These are phyloP conservation scores for Platanthera zijinensis DNA, from an alignment of 106 monocot species.

Conservation along the genomic window DNA sequence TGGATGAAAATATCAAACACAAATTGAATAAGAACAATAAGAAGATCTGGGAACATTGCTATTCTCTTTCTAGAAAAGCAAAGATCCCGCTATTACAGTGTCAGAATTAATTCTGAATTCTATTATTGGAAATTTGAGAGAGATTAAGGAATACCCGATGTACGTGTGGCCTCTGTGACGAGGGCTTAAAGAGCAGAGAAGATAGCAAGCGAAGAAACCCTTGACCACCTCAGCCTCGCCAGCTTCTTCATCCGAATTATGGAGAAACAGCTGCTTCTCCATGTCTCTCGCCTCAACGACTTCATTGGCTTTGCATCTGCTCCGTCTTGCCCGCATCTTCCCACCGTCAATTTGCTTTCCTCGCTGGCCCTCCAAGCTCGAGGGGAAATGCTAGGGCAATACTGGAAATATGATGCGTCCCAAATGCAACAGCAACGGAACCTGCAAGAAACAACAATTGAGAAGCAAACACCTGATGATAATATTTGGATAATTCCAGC, in stretches of 20 bases:
- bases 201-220: slow-evolving; percentile 79
- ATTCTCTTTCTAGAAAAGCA: neutral
- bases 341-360: neutral
- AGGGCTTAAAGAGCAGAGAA: slow-evolving; percentile 75
- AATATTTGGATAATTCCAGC: no score
- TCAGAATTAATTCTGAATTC: neutral
- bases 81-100: neutral
- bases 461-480: no score
- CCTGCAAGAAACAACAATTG: no score
- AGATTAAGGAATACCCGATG: slow-evolving; percentile 40
- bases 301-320: neutral
- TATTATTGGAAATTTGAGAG: neutral
- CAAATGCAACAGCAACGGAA: no score
- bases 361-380: neutral
- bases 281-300: neutral
- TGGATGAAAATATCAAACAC: neutral
- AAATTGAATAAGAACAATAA: neutral
- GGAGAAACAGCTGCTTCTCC: neutral
- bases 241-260: neutral
- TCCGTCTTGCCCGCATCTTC: neutral
- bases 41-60: neutral
- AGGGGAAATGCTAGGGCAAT: no score
- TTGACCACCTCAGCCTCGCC: slow-evolving; percentile 7
- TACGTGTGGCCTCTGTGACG: slow-evolving; percentile 68
- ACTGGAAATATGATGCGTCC: no score